Conservation (phyloP, 139 green algal species). For the Auxenochlorella pyrenoidosa region DNA sequence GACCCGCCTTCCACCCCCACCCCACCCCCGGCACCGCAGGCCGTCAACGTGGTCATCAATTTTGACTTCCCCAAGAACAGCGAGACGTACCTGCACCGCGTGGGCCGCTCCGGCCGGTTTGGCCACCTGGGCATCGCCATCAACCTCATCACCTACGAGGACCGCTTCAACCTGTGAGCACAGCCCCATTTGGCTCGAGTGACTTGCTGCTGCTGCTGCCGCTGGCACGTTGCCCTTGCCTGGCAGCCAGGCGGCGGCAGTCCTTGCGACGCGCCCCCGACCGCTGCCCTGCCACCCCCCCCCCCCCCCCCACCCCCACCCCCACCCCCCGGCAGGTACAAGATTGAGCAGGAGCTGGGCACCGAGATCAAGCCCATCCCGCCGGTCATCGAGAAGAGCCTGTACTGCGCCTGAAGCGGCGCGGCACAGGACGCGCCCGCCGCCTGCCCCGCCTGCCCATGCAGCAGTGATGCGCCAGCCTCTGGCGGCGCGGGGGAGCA, state of each 20-base stretch:
- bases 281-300: background rate
- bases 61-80: slow-evolving; percentile 99
- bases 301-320: background rate
- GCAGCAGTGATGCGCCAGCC: background rate
- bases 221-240: no score
- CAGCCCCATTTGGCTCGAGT: no score
- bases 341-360: slow-evolving; percentile 96
- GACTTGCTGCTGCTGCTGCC: no score
- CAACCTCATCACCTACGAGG: slow-evolving; percentile 99
- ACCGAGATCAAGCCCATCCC: slow-evolving; percentile 99
- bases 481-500: background rate
- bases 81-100: slow-evolving; percentile 99
- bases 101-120: slow-evolving; percentile 96
- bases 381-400: slow-evolving; percentile 92
- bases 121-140: slow-evolving; percentile 98
- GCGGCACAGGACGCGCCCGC: background rate
- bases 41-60: slow-evolving; percentile 99
- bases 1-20: background rate
- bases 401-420: slow-evolving; percentile 90
- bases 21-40: slow-evolving; percentile 59
- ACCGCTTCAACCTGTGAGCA: slow-evolving; percentile 96
- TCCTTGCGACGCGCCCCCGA: no score
- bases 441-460: background rate
- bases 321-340: slow-evolving; percentile 2
- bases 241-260: background rate